Evolutionary conservation across 352 stramenopile species (phyloP), one percentile per base, ranked within the genome.

Genomic region (Pythium chondricola): DNA sequence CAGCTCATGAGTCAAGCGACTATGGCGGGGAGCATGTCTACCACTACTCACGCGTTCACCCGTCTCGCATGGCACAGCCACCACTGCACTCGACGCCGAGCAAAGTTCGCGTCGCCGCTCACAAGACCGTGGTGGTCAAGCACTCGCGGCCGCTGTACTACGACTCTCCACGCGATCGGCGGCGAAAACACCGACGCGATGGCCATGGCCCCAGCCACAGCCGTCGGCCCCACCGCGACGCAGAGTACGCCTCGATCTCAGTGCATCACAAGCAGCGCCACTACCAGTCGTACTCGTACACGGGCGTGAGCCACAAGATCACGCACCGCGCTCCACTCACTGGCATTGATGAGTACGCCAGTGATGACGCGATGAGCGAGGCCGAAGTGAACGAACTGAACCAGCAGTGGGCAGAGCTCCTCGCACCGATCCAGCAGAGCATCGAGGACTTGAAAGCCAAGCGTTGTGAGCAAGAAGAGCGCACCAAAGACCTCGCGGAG

Each of bases 401-500:
- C 20, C 24, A 25, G 14, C 56, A 56, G 40, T 62, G 54, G 54
- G 20, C 17, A 5, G 22, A 43, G 14, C 26, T 62, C 24, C 41
- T 56, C 41, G 41, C 32, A 9, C 54, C 54, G 4, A 48, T 62
- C 18, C 60, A 83, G 18, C 56, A 29, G 6, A 63, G 70, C 20
- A 69, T 83, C 24, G 44, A 36, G 13, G 51, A 74, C 17, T 63
- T 89, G 11, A 60, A 84, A 17, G 41, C 41, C 18, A 62, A 48
- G 25, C 47, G 46, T 1, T 26, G 30, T 6, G 54, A 62, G 41
- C 54, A 56, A 49, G 45, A 59, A 35, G 64, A 85, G 50, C 60
- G 61, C 18, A 73, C 83, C 22, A 10, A 43, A 43, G 71, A 81
- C 36, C 75, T 69, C 7, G 59, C 81, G 25, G 67, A 58, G 6